phyloP scores from a whole-genome alignment of 1,139 yeast genomes.

The Kodamaea alishanica region DNA sequence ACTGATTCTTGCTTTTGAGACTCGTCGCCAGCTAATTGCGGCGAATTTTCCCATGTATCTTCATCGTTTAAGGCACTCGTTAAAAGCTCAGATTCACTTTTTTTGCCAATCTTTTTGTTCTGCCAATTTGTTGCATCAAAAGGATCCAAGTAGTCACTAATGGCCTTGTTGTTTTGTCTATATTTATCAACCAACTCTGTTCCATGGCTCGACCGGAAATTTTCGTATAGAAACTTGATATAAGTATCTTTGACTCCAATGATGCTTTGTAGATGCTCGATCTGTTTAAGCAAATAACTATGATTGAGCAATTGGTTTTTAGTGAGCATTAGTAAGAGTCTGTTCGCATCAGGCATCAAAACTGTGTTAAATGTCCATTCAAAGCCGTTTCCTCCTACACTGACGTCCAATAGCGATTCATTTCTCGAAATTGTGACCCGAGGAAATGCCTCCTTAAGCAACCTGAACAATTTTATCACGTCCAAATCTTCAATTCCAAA shows the following conservation, averaged over 20 bases:
- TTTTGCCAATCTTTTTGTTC: constrained; percentile 1
- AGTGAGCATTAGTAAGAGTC: constrained; percentile 21
- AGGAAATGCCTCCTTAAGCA: constrained; percentile 9
- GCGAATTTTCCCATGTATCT: constrained; percentile 9
- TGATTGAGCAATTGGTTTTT: constrained; percentile 25
- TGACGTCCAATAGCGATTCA: not conserved
- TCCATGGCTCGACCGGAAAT: constrained; percentile 37
- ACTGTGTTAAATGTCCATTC: constrained; percentile 23
- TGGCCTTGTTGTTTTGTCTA: constrained; percentile 16
- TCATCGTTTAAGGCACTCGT: constrained; percentile 5
- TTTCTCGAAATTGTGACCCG: constrained; percentile 2
- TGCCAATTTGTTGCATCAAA: constrained; percentile 18
- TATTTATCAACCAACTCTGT: constrained; percentile 31
- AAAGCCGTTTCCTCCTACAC: constrained; percentile 2
- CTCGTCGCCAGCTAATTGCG: not conserved
- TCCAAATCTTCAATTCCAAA: constrained; percentile 26
- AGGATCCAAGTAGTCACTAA: constrained; percentile 14
- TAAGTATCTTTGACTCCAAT: constrained; percentile 34
- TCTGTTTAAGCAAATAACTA: constrained; percentile 18
- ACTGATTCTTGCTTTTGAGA: constrained; percentile 1
- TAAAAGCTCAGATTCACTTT: constrained; percentile 2
- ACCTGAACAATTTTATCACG: constrained; percentile 6
- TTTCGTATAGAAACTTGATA: constrained; percentile 31
- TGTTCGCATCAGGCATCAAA: constrained; percentile 3
- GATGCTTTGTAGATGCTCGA: constrained; percentile 21